phyloP scores from a whole-genome alignment of 352 stramenopile species.

The Phytophthora multivora region DNA sequence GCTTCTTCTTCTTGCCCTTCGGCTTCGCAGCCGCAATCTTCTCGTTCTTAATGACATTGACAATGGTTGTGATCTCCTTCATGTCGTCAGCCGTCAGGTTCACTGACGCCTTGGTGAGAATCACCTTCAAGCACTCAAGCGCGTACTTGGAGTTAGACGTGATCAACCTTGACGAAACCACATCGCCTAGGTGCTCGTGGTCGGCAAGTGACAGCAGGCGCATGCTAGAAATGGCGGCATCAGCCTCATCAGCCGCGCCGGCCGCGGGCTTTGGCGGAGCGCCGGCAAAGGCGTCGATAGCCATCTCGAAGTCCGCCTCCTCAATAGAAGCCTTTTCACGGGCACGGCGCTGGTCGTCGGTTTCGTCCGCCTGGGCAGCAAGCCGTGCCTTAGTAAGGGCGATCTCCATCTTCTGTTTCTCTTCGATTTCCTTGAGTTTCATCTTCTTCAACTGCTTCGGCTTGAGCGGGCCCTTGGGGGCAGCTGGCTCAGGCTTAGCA shows the following conservation, averaged over 20 bases:
- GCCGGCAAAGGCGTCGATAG: constrained; percentile 77
- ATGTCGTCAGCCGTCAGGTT: constrained; percentile 85
- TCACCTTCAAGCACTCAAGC: constrained; percentile 81
- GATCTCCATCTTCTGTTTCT: constrained; percentile 82
- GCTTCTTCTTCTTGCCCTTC: constrained; percentile 89
- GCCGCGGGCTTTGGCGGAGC: constrained; percentile 35
- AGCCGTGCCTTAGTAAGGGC: constrained; percentile 76
- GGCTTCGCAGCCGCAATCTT: constrained; percentile 84
- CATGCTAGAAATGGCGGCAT: constrained; percentile 59
- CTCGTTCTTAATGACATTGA: constrained; percentile 90
- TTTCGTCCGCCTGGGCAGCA: constrained; percentile 71
- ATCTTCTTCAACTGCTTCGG: constrained; percentile 89
- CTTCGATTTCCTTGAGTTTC: constrained; percentile 86
- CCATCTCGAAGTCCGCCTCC: constrained; percentile 77
- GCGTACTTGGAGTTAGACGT: constrained; percentile 79
- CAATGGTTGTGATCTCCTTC: constrained; percentile 87
- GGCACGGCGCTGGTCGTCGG: constrained; percentile 59
- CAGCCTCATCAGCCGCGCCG: constrained; percentile 36
- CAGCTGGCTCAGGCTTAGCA: constrained; percentile 26
- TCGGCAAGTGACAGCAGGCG: constrained; percentile 73
- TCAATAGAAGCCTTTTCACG: constrained; percentile 68
- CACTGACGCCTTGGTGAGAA: constrained; percentile 77
- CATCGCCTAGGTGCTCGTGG: constrained; percentile 73
- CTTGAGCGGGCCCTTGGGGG: constrained; percentile 67
- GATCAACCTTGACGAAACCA: constrained; percentile 58